Base-by-base conservation (phyloP, 1,284 basidiomycete species). In the Naganishia liquefaciens region DNA sequence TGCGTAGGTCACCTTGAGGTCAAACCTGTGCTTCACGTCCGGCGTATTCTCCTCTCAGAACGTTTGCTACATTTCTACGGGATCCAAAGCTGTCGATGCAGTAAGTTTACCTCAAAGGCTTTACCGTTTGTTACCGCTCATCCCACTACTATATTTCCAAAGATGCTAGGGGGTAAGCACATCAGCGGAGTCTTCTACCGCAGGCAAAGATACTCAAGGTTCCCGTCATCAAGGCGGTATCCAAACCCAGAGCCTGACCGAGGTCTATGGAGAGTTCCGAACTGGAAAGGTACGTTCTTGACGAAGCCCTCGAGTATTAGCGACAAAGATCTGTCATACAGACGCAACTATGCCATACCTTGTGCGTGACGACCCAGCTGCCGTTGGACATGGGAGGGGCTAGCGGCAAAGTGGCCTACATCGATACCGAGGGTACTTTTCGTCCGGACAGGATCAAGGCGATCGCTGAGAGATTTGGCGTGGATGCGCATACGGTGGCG, bases 321-420 rank as follows among this genome's bases (percentile, higher is more conserved):
- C 27, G 40, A 19, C 43, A 49, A 57, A 1, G 89, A 90, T 71
- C 28, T 13, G 7, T 7, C 25, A 86, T 15, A 74, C 85, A 95
- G 81, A 95, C 93, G 5, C 93, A 95, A 74, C 82, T 95, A 47
- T 90, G 90, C 28, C 92, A 95, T 79, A 96, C 92, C 9, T 88
- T 95, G 82, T 91, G 90, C 70, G 90, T 96, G 13, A 82, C 92
- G 9, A 80, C 90, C 3, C 93, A 96, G 74, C 84, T 96, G 40
- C 93, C 93, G 25, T 81, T 86, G 4, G 92, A 95, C 63, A 84
- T 93, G 74, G 93, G 93, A 15, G 93, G 93, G 10, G 93, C 90
- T 0, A 84, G 87, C 27, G 93, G 93, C 54, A 95, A 94, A 82
- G 91, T 93, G 40, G 92, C 92, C 71, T 95, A 91, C 76, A 91